Base-by-base conservation (phyloP, 2,329 filamentous ascomycete genomes). In the Colletotrichum tanaceti region DNA sequence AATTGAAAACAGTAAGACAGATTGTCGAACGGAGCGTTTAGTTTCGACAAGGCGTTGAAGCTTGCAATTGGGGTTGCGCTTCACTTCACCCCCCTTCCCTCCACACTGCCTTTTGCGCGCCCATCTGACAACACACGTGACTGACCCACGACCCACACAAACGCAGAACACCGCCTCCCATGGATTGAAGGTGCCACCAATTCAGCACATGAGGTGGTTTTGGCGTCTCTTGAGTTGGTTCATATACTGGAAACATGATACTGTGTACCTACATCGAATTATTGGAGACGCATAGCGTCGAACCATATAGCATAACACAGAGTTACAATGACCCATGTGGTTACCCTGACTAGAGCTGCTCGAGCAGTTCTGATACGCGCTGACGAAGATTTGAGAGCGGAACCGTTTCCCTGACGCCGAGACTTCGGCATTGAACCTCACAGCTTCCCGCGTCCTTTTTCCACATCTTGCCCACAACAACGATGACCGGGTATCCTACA, bases 401-500 rank as follows among this genome's bases (percentile, higher is more conserved):
- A 16, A 93, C 86, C 16, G 87, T 81, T 71, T 90, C 84, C 72
- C 87, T 90, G 18, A 92, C 70, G 0, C 83, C 85, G 32, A 95
- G 80, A 64, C 86, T 85, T 68, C 93, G 86, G 79, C 93, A 95
- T 75, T 97, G 93, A 38, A 97, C 87, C 77, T 97, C 94, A 44
- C 91, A 87, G n/a, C 82, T 78, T 52, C 82, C 81, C 1, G 84
- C 80, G 44, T 85, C 80, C 52, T 74, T 81, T 90, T 75, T 81
- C 90, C 92, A 97, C 4, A 82, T 83, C 71, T 87, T 90, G 0
- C 95, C 95, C 39, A 98, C 78, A 2, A 98, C 85, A 14, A 98
- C 84, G 10, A 95, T 84, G 14, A 98, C 84, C 0, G 95, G 95
- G 77, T 97, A 97, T 3, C 96, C 96, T 63, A 95, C 88, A 66